Conservation (phyloP, 2,329 filamentous ascomycete species). For the Acarospora socialis region DNA sequence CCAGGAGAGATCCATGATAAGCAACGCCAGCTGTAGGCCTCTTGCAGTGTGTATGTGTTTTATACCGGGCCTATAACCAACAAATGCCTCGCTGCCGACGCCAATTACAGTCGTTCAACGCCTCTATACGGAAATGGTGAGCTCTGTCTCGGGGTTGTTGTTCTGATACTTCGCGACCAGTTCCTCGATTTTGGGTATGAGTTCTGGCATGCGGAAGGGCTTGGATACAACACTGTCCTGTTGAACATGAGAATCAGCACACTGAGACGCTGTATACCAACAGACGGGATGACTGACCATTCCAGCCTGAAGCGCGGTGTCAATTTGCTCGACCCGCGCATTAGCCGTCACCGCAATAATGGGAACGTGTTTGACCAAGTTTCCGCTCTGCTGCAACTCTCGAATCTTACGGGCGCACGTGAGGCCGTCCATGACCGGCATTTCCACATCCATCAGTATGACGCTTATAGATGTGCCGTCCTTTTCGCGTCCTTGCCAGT, state of each 20-base stretch:
- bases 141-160: too few species aligned
- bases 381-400: conserved; percentile 48
- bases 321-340: conserved; percentile 59
- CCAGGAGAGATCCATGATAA: too few species aligned
- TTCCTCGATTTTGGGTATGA: conserved; percentile 53
- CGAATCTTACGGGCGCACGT: conserved; percentile 58
- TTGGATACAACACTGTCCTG: conserved; percentile 66
- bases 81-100: too few species aligned
- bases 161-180: conserved; percentile 23
- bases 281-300: conserved; percentile 41
- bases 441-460: conserved; percentile 69
- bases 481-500: conserved; percentile 6
- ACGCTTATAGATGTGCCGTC: conserved; percentile 21
- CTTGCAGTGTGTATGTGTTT: too few species aligned
- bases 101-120: too few species aligned
- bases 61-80: too few species aligned
- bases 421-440: conserved; percentile 73
- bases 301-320: conserved; percentile 54
- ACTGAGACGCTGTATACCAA: neutral
- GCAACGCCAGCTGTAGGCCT: too few species aligned
- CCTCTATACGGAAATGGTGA: too few species aligned
- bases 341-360: conserved; percentile 63
- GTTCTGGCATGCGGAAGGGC: conserved; percentile 60
- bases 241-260: conserved; percentile 10
- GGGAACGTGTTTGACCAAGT: conserved; percentile 51